Percentiles rank a stretch among this genome's conserved stretches.
Evolutionary conservation across 2,329 filamentous ascomycete genomes (phyloP).

Genomic region (Zymoseptoria pseudotritici): DNA sequence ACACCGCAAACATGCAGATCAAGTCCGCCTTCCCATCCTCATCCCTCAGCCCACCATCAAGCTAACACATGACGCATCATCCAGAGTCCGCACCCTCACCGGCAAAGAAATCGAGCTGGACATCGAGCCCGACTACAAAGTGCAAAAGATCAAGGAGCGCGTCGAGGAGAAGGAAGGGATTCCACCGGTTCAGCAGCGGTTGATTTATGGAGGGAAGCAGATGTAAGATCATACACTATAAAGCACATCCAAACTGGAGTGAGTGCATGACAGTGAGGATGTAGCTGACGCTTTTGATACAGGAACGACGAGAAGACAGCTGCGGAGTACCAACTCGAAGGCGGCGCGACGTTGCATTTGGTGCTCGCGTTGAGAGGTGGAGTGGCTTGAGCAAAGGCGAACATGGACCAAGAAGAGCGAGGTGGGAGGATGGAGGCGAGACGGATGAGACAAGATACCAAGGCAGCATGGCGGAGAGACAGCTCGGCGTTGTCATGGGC

Average conservation of each 20-base stretch:
- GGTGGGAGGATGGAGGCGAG: background rate
- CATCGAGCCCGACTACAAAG: conserved; percentile 90
- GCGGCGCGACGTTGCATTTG: conserved; percentile 87
- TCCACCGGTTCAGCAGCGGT: conserved; percentile 87
- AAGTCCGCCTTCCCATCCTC: conserved; percentile 19
- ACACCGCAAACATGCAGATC: conserved; percentile 23
- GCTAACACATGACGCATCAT: conserved; percentile 1
- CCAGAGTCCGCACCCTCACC: conserved; percentile 90
- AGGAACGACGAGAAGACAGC: conserved; percentile 96
- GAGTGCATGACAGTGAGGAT: background rate
- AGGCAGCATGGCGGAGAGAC: background rate
- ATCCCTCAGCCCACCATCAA: conserved; percentile 2
- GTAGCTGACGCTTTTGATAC: background rate
- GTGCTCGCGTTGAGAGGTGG: conserved; percentile 91
- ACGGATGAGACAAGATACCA: background rate
- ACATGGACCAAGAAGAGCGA: background rate
- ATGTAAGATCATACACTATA: conserved; percentile 53
- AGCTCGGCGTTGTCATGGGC: background rate
- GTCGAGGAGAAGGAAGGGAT: conserved; percentile 99
- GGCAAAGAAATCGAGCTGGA: conserved; percentile 99
- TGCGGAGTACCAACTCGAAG: conserved; percentile 80
- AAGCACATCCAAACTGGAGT: background rate
- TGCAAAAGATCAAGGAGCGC: conserved; percentile 94
- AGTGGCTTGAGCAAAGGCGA: background rate
- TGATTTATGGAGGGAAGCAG: conserved; percentile 96